Base-by-base conservation (phyloP, 2,329 filamentous ascomycete genomes). In the Cytospora leucostoma region DNA sequence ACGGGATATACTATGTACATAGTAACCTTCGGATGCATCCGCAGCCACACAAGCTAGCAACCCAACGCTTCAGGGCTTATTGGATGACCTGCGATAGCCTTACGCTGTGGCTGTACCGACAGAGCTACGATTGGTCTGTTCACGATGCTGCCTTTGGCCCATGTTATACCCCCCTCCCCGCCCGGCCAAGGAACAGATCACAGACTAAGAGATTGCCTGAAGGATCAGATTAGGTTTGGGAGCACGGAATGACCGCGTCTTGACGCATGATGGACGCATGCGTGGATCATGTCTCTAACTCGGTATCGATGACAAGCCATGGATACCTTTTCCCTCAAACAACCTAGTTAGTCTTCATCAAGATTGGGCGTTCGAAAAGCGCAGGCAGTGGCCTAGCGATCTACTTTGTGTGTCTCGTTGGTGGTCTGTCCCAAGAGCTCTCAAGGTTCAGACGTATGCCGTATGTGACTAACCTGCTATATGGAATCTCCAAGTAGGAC, bases 381-480 rank as follows among this genome's bases (percentile, higher is more conserved):
- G 38, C 15, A 5, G 17, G 15, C 17, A 7, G 1, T 47, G 44
- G 44, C 44, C 17, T 6, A 19, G 38, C n/a, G 44, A 10, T 21
- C n/a, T 44, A n/a, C 40, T n/a, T 10, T 4, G 10, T 19, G 8
- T 47, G 44, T 11, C 44, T 21, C 3, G 1, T 13, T 47, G 4
- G 58, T 47, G 32, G 58, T 12, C 35, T 27, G n/a, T 49, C 35
- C 27, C 40, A 32, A 49, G 37, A n/a, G n/a, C n/a, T n/a, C n/a
- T n/a, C n/a, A n/a, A n/a, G 58, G 37, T 40, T 62, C 63, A 65
- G 59, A 65, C 63, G 47, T 49, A 51, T 62, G 21, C 50, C 49
- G 63, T 62, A 61, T 62, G 63, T 62, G 54, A 50, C 50, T 62
- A 13, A 38, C 35, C 63, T 62, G 59, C 55, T 56, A 59, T 59